Evolutionary conservation across 1,284 basidiomycete genomes (phyloP), one percentile per base, ranked within the genome.

Genomic region (Takashimella tepidaria): DNA sequence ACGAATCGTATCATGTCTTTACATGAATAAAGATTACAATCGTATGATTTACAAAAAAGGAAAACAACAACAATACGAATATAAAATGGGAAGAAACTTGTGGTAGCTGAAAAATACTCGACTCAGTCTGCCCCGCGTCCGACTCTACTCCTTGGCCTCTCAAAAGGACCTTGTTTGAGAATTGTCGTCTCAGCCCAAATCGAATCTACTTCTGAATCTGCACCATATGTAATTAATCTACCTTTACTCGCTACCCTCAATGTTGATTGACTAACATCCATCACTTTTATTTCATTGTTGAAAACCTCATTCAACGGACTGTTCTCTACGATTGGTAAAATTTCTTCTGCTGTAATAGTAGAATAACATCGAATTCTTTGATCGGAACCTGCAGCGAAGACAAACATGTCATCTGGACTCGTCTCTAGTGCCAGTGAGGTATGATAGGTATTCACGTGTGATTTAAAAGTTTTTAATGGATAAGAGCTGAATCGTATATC

Each of bases 341-440:
- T 16, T 5, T 50, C 54, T 13, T 63, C 49, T 41, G 68, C 71
- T 5, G 66, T 67, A 12, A 63, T 20, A 3, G 62, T 68, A 11
- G 55, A 60, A 67, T 65, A 74, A 1, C 55, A 54, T 1, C 69
- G 61, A 3, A 74, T 57, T 8, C 69, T 55, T 4, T 54, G 50
- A 49, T 74, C 70, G 13, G 62, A 64, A 0, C 66, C 64, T 6
- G 67, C 67, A 1, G 68, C 66, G 26, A 69, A 60, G 6, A 74
- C 24, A 41, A 61, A 60, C 25, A 51, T 54, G 51, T 67, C 66
- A 55, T 69, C 62, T 1, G 66, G 64, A 0, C 62, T 54, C 10
- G 66, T 66, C 12, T 59, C 47, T n/a, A 72, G 49, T 8, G 62
- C 70, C 13, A 72, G 55, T n/a, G 50, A n/a, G 0, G 53, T 50